Evolutionary conservation across 768 basidiomycete genomes (phyloP), one percentile per base, ranked within the genome.

Genomic region (Mrakia gelida): DNA sequence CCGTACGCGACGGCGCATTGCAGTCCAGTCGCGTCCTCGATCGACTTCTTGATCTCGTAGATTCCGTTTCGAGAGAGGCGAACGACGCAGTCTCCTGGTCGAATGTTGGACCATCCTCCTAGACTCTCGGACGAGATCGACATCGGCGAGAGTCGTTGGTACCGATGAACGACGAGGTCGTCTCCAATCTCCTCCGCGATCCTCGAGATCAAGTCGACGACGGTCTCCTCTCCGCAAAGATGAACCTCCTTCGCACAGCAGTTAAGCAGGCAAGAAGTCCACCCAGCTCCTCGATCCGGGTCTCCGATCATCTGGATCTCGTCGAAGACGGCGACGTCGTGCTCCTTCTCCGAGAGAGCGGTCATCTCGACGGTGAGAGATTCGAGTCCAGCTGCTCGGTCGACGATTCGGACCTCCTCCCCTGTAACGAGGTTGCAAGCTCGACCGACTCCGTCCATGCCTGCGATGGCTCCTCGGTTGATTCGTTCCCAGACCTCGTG

Each of bases 271-370:
- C 94, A 95, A 18, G 83, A 82, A 13, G 92, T 92, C 96, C 97
- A 99, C 0, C 89, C 89, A 34, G 85, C 86, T 0, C 97, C 96
- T 23, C 97, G 90, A 4, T 89, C 86, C 0, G 87, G 84, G 83
- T 98, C 94, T 0, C 88, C 88, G 26, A 98, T 89, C 92, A 98
- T 92, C 86, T 98, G 97, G 70, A 99, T 98, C 86, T 98, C 96
- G 83, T 98, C 97, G 65, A 99, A 87, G 67, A 99, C 95, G 0
- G 90, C 95, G 32, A 98, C 94, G 68, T 79, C 78, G 62, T 71
- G 52, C 41, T 56, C 43, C 38, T 28, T 21, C 4, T 43, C 63
- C 2, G 80, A 79, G 15, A 86, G 80, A 8, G 87, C 86, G 49
- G 92, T 83, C 95, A 98, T 99, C 87, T 99, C 97, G 81, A 98